A percentile compares a stretch with the other conserved stretches of the same genome.
Conservation (phyloP, 306 rosid genomes). For the Lathyrus tuberosus region DNA sequence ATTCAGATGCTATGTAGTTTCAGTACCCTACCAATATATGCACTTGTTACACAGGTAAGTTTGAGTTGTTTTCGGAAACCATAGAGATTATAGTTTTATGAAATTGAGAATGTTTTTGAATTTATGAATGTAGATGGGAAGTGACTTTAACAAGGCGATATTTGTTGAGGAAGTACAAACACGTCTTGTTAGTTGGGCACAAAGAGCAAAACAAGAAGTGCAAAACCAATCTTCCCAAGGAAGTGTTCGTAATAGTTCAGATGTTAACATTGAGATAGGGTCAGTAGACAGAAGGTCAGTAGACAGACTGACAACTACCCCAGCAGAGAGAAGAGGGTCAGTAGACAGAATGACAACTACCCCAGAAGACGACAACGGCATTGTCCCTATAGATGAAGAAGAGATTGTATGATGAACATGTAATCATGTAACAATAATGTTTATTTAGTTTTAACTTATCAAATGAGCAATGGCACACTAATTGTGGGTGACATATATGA, state of each 20-base stretch:
- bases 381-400: too few species aligned
- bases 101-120: background rate
- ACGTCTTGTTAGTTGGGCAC: slow-evolving; percentile 74
- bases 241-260: slow-evolving; percentile 34
- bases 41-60: slow-evolving; percentile 81
- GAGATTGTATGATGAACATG: too few species aligned
- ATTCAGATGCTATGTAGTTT: slow-evolving; percentile 77
- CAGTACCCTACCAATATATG: slow-evolving; percentile 85
- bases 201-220: slow-evolving; percentile 55
- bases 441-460: too few species aligned
- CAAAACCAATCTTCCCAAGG: slow-evolving; percentile 36
- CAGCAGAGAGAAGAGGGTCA: too few species aligned
- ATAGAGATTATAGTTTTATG: background rate
- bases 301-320: too few species aligned
- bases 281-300: background rate
- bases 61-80: slow-evolving; percentile 8
- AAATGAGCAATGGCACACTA: too few species aligned
- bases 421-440: too few species aligned
- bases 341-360: too few species aligned
- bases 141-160: slow-evolving; percentile 62
- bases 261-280: slow-evolving; percentile 55
- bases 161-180: slow-evolving; percentile 79
- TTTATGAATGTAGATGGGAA: slow-evolving; percentile 75
- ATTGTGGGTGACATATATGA: too few species aligned
- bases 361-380: too few species aligned